Percentiles rank a stretch among this genome's conserved stretches.
phyloP scores from a whole-genome alignment of 768 basidiomycete species.

The Leccinum variicolor region DNA sequence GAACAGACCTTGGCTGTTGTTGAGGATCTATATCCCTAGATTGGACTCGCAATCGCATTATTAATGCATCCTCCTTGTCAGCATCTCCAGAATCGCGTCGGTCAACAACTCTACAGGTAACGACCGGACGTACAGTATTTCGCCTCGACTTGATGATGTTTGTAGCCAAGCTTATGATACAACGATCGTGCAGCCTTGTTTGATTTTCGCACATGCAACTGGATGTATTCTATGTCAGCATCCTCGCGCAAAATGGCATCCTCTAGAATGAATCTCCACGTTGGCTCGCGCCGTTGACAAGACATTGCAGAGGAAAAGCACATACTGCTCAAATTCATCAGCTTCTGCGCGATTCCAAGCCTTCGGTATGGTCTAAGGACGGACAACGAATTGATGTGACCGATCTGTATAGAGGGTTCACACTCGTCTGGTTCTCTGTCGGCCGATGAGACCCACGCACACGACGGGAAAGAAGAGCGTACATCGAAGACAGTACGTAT shows the following conservation, averaged over 20 bases:
- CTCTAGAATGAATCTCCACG: conserved; percentile 12
- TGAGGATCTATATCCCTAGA: not conserved
- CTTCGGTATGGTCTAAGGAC: conserved; percentile 29
- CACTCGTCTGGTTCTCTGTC: conserved; percentile 24
- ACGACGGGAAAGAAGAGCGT: conserved; percentile 12
- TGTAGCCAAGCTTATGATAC: conserved; percentile 27
- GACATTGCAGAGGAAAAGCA: not conserved
- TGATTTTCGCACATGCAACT: conserved; percentile 29
- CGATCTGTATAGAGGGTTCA: conserved; percentile 10
- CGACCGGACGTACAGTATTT: conserved; percentile 26
- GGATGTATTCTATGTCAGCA: conserved; percentile 15
- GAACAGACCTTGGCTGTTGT: conserved; percentile 12
- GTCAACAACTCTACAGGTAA: not conserved
- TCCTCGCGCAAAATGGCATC: conserved; percentile 23
- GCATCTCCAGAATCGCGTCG: conserved; percentile 14
- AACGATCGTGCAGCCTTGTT: conserved; percentile 23
- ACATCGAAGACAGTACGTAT: conserved; percentile 58
- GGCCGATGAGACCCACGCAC: conserved; percentile 1
- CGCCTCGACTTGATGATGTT: conserved; percentile 5
- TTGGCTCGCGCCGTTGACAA: not conserved
- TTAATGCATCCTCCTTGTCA: conserved; percentile 25
- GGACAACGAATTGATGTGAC: conserved; percentile 29
- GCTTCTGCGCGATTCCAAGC: conserved; percentile 24
- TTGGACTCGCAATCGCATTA: conserved; percentile 21
- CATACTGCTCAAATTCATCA: conserved; percentile 29